Evolutionary conservation across 2,329 filamentous ascomycete genomes (phyloP).

Genomic region (Pseudogymnoascus sp.): DNA sequence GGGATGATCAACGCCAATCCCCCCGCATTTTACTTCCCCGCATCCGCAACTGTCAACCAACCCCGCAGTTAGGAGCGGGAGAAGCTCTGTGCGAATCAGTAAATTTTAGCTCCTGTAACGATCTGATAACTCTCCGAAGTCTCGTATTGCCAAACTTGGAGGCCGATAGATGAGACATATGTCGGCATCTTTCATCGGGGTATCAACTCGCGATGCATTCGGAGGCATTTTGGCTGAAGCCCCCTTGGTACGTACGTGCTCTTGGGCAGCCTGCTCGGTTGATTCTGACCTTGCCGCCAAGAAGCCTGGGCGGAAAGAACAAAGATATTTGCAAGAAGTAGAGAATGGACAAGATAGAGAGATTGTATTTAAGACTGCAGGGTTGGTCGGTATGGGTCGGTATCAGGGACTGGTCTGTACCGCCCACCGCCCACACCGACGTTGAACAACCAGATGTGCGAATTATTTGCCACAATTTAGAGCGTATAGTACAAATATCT

Average conservation of each 20-base stretch:
- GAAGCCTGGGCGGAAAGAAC: not conserved
- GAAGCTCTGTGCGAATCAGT: not conserved
- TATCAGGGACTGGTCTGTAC: not conserved
- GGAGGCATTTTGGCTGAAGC: not conserved
- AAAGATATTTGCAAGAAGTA: not conserved
- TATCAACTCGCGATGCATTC: not conserved
- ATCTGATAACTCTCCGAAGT: not conserved
- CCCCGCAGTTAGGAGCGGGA: not conserved
- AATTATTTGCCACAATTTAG: not conserved
- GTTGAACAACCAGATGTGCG: not conserved
- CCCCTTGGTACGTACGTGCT: not conserved
- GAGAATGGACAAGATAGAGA: not conserved
- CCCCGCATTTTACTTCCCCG: slow-evolving; percentile 3
- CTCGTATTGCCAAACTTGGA: not conserved
- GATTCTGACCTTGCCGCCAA: not conserved
- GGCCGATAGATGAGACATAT: not conserved
- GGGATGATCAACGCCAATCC: not conserved
- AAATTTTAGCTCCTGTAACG: not conserved
- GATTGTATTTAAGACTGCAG: not conserved
- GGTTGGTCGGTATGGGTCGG: not conserved
- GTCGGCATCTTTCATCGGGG: not conserved
- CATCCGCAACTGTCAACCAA: not conserved
- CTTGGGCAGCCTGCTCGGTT: not conserved
- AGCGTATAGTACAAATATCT: not conserved
- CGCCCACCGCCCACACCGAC: not conserved